Percentiles rank a stretch among this genome's conserved stretches.
Evolutionary conservation across 73 alveolate species (phyloP).

Genomic region (Paramecium primaurelia): DNA sequence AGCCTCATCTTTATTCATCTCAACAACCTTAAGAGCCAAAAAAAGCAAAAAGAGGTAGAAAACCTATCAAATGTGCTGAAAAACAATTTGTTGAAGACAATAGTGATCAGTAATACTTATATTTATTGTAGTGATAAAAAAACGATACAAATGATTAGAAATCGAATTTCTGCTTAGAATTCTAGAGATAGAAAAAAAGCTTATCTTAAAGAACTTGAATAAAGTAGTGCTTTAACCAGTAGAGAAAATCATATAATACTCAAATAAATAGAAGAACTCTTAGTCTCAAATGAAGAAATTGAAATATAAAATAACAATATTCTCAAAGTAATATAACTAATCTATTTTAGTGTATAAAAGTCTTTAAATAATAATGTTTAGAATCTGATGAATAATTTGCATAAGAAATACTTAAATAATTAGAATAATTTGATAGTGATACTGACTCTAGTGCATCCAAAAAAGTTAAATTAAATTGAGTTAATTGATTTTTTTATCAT

Average conservation of each 20-base stretch:
- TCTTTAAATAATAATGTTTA: not conserved
- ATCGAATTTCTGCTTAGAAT: constrained; percentile 57
- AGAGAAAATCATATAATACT: not conserved
- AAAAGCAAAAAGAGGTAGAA: constrained; percentile 43
- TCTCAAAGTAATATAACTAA: not conserved
- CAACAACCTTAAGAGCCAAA: not conserved
- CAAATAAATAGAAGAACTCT: not conserved
- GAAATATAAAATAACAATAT: not conserved
- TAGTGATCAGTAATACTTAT: not conserved
- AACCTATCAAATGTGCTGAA: not conserved
- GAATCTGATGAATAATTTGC: not conserved
- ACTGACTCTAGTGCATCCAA: not conserved
- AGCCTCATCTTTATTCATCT: not conserved
- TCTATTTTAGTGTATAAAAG: not conserved
- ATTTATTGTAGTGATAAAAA: constrained; percentile 7
- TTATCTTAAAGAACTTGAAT: constrained; percentile 49
- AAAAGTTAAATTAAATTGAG: not conserved
- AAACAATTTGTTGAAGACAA: not conserved
- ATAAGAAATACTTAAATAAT: not conserved
- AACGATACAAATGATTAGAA: constrained; percentile 55
- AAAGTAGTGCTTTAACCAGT: not conserved
- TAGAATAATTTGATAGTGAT: not conserved
- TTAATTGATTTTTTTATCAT: not conserved
- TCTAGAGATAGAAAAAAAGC: constrained; percentile 62
- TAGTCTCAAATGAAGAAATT: not conserved